A percentile compares a stretch with the other conserved stretches of the same genome.
These are phyloP conservation scores for Terana coerulea DNA, from an alignment of 768 basidiomycete species.

Conservation along the genomic window DNA sequence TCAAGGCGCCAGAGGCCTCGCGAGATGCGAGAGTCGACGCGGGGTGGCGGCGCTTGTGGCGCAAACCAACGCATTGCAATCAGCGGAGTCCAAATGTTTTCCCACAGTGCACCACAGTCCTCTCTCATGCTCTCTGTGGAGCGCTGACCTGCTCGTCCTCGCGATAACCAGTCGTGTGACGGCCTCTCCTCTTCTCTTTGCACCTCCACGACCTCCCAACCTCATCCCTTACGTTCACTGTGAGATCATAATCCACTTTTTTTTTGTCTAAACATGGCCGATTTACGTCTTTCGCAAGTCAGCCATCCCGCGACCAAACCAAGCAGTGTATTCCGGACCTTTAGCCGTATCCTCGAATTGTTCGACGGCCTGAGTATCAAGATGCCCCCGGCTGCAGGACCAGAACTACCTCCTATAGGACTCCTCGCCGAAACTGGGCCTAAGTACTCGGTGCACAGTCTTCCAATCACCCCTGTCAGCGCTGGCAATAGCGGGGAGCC, in stretches of 20 bases:
- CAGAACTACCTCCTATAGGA: constrained; percentile 8
- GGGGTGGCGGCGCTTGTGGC: no score
- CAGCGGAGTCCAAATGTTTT: no score
- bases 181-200: neutral
- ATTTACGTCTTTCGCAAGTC: constrained; percentile 6
- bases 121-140: no score
- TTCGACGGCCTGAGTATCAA: neutral
- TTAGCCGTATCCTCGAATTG: constrained; percentile 9
- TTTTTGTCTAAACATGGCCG: constrained; percentile 4
- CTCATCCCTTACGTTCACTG: neutral
- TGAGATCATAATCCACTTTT: neutral
- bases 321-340: constrained; percentile 5
- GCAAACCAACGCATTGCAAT: no score
- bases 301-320: neutral
- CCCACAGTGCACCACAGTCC: no score
- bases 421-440: neutral
- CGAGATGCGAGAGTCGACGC: no score
- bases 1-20: no score
- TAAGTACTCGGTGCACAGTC: neutral
- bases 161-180: constrained; percentile 27
- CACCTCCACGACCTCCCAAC: neutral
- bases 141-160: no score
- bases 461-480: constrained; percentile 8
- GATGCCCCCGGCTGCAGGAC: constrained; percentile 9
- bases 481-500: constrained; percentile 12